These are phyloP conservation scores for Lactarius hengduanensis DNA, from an alignment of 768 basidiomycete genomes.

Conservation along the genomic window DNA sequence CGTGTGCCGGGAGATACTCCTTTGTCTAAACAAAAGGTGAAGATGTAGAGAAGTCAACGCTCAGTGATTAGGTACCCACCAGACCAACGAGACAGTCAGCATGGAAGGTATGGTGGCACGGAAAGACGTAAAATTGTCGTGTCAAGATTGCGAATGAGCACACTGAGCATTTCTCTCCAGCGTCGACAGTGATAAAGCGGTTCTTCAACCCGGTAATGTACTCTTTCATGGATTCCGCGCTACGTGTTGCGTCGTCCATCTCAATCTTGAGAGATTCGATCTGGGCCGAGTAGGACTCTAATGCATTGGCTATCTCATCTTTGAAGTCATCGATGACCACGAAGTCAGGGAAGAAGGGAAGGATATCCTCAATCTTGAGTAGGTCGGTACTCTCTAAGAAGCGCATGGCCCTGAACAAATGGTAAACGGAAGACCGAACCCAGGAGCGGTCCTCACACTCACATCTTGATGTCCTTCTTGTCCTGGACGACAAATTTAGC, in stretches of 20 bases:
- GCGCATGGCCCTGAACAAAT: constrained; percentile 78
- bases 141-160: constrained; percentile 77
- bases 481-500: constrained; percentile 98
- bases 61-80: constrained; percentile 50
- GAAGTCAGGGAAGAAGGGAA: constrained; percentile 99
- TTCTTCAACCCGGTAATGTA: constrained; percentile 84
- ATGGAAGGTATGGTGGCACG: constrained; percentile 97
- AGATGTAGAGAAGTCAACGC: not conserved
- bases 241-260: constrained; percentile 94
- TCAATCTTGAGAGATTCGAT: constrained; percentile 88
- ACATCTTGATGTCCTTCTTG: constrained; percentile 98
- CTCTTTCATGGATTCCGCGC: constrained; percentile 89
- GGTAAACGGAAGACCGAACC: constrained; percentile 12
- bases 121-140: constrained; percentile 97
- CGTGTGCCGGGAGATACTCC: constrained; percentile 80
- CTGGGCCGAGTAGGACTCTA: constrained; percentile 91
- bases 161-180: constrained; percentile 79
- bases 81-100: constrained; percentile 94
- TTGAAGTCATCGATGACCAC: constrained; percentile 99
- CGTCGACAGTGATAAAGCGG: constrained; percentile 90
- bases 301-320: constrained; percentile 93
- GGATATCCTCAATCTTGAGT: constrained; percentile 96
- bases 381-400: constrained; percentile 94
- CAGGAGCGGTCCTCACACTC: constrained; percentile 38
- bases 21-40: constrained; percentile 64